Evolutionary conservation across 306 rosid genomes (phyloP), one percentile per base, ranked within the genome.

Genomic region (Lagenaria siceraria): DNA sequence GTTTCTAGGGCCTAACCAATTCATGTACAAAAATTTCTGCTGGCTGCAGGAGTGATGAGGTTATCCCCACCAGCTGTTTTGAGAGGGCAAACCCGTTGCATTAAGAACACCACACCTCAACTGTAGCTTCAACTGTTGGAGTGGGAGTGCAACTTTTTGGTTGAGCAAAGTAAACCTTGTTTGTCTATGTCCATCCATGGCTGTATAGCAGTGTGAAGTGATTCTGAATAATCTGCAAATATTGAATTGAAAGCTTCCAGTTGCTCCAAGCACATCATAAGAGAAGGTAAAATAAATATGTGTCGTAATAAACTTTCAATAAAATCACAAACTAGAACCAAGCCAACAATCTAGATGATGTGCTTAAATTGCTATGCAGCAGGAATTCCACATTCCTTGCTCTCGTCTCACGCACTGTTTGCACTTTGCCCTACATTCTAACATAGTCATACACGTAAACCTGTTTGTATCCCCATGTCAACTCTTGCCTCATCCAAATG

Each of bases 401-500:
- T 75, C 54, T 40, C 78, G 43, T 56, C 13, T 25, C 78, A 38
- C 68, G 22, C 36, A 40, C 68, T 33, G 36, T 75, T 54, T 54
- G 73, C 51, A 46, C 52, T 46, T 84, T 75, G 55, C 10, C 21
- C 87, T 78, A 78, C 77, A 48, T 43, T 80, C 79, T 80, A 86
- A 75, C 79, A 63, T 52, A 84, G 79, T 80, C 74, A 82, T 60
- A 82, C 83, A 84, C 55, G 38, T 82, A 83, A 87, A 84, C 77
- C 80, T 52, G 85, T 52, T 24, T 43, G 62, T 43, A 64, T 74
- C 76, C 84, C 78, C 70, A 64, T 56, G 81, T 83, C 87, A 82
- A 81, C 70, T 82, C 62, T 31, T 51, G 60, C 46, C 31, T 73
- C 62, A 73, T 51, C 80, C 82, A 78, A 75, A 80, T 77, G 81